Evolutionary conservation across 768 basidiomycete genomes (phyloP), one percentile per base, ranked within the genome.

Genomic region (Aureoboletus auriporus): DNA sequence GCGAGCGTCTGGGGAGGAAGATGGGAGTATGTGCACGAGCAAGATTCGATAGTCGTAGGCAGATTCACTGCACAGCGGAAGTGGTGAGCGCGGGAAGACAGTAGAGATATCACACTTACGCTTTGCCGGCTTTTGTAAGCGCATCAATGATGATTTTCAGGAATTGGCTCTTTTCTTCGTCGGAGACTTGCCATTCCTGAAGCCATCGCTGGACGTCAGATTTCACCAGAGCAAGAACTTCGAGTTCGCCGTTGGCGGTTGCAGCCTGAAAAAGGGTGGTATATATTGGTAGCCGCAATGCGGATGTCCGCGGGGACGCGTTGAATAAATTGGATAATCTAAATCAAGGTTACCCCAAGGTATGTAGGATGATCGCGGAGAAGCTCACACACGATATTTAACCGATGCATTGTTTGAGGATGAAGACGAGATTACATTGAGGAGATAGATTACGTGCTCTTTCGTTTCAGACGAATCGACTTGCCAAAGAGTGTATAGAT

Each of bases 311-410:
- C 23, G 89, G 84, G 11, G 82, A 68, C 10, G 84, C 76, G 59
- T 93, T 91, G 76, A 90, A 91, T 28, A 92, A 66, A 62, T 90
- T 91, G 20, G 90, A 83, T 9, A 92, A 69, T 59, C 90, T 92
- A 54, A 8, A 26, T 49, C 34, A 38, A 42, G 17, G 44, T 54
- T 39, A 46, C 46, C 26, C 38, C n/a, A 39, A 52, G 36, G 44
- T n/a, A 43, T 9, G 8, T 23, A 36, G 7, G 10, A 42, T 4
- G 16, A 48, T 27, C 30, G 29, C 10, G 6, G 37, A 42, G 20
- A 28, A 14, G 9, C 57, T 55, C 51, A 91, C 90, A 89, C 74
- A 68, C 85, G 84, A 68, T 87, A 91, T 71, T 84, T 89, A 57
- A 82, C 71, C 9, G 76, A 58, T n/a, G 78, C 54, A 26, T 73